phyloP scores from a whole-genome alignment of 2,329 filamentous ascomycete species.

The Trichoderma sp. region DNA sequence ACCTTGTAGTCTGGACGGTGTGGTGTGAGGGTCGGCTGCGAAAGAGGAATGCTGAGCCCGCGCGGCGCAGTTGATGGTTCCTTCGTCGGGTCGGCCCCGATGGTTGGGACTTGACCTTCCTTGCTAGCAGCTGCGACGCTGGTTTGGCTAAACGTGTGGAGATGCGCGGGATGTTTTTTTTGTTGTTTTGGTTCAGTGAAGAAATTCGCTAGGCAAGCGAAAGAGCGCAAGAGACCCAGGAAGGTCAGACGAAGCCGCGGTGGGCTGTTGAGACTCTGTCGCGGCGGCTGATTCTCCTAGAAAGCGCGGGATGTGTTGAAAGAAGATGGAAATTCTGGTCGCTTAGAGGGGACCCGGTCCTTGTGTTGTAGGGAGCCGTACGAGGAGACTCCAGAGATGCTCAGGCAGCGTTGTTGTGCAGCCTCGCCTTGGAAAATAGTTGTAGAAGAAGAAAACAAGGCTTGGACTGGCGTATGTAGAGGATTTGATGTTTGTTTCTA shows the following conservation, averaged over 20 bases:
- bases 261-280: not conserved
- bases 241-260: not conserved
- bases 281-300: not conserved
- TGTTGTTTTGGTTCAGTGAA: not conserved
- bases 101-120: not conserved
- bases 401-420: not conserved
- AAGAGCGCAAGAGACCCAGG: not conserved
- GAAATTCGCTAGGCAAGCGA: not conserved
- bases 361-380: not conserved
- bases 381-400: not conserved
- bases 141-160: not conserved
- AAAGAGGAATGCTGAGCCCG: not conserved
- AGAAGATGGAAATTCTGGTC: not conserved
- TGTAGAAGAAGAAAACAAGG: conserved; percentile 7
- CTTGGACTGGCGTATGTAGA: conserved; percentile 4
- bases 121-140: not conserved
- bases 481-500: conserved; percentile 16
- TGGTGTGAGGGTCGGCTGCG: not conserved
- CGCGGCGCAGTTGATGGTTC: not conserved
- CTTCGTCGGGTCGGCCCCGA: not conserved
- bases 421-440: not conserved
- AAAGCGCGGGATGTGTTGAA: not conserved
- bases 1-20: not conserved
- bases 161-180: not conserved
- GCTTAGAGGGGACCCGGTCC: not conserved